Conservation (phyloP, 2,329 filamentous ascomycete species). For the Colletotrichum sp. region DNA sequence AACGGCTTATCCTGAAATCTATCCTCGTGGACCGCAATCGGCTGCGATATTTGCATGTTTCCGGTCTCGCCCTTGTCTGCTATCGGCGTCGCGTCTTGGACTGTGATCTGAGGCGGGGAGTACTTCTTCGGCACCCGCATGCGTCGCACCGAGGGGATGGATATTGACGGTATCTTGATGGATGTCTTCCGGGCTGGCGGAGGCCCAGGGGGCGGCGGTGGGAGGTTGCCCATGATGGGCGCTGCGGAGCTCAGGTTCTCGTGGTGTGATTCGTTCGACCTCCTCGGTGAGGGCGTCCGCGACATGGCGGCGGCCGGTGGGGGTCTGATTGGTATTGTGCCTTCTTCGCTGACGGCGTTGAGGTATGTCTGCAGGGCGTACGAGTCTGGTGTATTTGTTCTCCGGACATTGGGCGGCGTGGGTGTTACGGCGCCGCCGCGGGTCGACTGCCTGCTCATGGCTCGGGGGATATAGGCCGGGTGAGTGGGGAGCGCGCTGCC, state of each 20-base stretch:
- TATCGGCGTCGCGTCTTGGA: conserved; percentile 32
- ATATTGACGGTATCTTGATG: no score
- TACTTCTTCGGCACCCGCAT: conserved; percentile 47
- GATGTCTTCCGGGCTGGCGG: no score
- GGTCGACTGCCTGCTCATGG: conserved; percentile 32
- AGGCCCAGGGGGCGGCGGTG: no score
- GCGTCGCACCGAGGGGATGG: conserved; percentile 42
- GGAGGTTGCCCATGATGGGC: no score
- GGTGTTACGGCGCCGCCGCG: no score
- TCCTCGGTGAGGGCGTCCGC: no score
- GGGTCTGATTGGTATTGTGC: no score
- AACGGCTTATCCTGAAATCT: conserved; percentile 30
- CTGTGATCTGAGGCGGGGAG: conserved; percentile 38
- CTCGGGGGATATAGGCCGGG: conserved; percentile 51
- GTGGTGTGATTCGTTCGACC: no score
- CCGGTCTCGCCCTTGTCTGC: conserved; percentile 25
- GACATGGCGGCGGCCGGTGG: no score
- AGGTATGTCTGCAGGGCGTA: conserved; percentile 44
- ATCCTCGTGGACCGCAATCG: conserved; percentile 26
- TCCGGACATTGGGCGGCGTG: no score
- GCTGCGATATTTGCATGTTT: conserved; percentile 34
- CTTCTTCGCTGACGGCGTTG: conserved; percentile 31
- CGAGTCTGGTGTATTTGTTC: conserved; percentile 30
- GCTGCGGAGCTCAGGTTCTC: no score
- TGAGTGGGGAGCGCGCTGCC: conserved; percentile 48